Evolutionary conservation across 2,329 filamentous ascomycete genomes (phyloP), one percentile per base, ranked within the genome.

Genomic region (Cadophora luteo-olivacea): DNA sequence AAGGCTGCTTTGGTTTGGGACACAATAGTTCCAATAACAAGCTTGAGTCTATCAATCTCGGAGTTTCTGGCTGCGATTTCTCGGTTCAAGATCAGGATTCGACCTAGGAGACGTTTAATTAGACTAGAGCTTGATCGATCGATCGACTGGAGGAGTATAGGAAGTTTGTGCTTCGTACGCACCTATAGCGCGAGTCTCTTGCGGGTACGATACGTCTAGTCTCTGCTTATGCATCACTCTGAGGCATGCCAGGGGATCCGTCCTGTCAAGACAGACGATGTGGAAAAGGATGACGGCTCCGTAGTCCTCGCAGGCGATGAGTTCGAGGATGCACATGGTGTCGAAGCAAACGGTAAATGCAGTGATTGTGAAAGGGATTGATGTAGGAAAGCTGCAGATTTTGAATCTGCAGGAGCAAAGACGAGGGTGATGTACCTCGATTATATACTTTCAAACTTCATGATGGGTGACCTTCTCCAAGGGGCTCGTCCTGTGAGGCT

Each of bases 281-380:
- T 55, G 52, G 24, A 16, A 14, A 24, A 5, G 52, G 25, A 55
- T 19, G 14, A 16, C 12, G 2, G 52, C 24, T 14, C 52, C 16
- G 16, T 55, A 24, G 14, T 32, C 24, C 24, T 55, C 52, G 24
- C 52, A 55, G 52, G 24, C 52, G 52, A 16, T 55, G 32, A 32
- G 29, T 55, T 55, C 52, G 52, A 55, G 6, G 25, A 16, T 11
- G 52, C 52, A 55, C 29, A 55, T 55, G 24, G 32, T 55, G n/a
- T 51, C n/a, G 45, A 29, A 38, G 4, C 45, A 22, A 19, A 22
- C n/a, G n/a, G 45, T 22, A 22, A 49, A 49, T 16, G 22, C 45
- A 49, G 36, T 22, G n/a, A 51, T 22, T 51, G 48, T 51, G 48
- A 51, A 51, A n/a, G 48, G 24, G 48, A 51, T n/a, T 51, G 29